Evolutionary conservation across 768 basidiomycete genomes (phyloP).

Genomic region (Tylopilus rubrobrunneus): DNA sequence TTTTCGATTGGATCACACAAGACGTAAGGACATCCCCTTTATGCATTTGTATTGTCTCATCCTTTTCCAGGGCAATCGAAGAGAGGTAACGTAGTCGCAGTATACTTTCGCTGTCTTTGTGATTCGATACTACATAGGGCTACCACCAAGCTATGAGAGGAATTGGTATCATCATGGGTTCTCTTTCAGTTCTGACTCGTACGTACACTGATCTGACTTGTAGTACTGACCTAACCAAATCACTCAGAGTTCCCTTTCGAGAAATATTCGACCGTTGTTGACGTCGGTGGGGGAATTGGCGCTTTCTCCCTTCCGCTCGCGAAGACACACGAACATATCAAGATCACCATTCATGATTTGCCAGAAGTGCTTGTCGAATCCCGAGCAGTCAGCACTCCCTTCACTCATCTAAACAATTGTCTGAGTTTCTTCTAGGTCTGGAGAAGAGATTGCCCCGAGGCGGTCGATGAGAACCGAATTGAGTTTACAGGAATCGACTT

Average conservation of each 20-base stretch:
- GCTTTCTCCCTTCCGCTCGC: constrained; percentile 29
- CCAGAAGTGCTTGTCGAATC: constrained; percentile 23
- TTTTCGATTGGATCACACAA: constrained; percentile 24
- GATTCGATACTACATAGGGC: constrained; percentile 7
- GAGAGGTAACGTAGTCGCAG: constrained; percentile 14
- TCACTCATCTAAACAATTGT: too few species aligned
- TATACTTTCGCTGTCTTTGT: not conserved
- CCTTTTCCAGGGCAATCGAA: constrained; percentile 10
- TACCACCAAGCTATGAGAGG: constrained; percentile 26
- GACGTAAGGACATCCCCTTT: constrained; percentile 12
- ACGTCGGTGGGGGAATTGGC: constrained; percentile 35
- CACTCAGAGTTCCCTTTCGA: constrained; percentile 32
- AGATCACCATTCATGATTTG: constrained; percentile 8
- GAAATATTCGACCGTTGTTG: constrained; percentile 28
- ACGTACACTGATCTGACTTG: not conserved
- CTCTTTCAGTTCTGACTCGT: constrained; percentile 23
- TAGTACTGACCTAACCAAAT: not conserved
- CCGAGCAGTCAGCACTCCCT: constrained; percentile 13
- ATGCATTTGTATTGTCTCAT: not conserved
- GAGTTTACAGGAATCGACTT: constrained; percentile 31
- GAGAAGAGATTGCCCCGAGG: constrained; percentile 18
- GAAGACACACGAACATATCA: constrained; percentile 25
- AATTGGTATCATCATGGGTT: constrained; percentile 21
- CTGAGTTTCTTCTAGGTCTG: constrained; percentile 19
- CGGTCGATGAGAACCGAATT: constrained; percentile 20